These are phyloP conservation scores for Fusarium vanettenii DNA, from an alignment of 2,329 filamentous ascomycete species.

Conservation along the genomic window DNA sequence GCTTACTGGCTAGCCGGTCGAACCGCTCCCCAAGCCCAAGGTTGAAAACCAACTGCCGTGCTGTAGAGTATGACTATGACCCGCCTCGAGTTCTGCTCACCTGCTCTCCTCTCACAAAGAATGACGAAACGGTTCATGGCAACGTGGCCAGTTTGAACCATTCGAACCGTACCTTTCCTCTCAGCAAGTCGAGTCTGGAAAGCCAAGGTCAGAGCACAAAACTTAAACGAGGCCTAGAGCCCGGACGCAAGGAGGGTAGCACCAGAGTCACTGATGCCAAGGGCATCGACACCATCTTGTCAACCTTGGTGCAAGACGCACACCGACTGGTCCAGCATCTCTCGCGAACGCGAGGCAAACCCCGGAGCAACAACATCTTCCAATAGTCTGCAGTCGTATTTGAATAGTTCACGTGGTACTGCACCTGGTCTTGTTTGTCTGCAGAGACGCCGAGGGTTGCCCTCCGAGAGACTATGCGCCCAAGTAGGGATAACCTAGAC, in stretches of 20 bases:
- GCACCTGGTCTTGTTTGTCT: slow-evolving; percentile 4
- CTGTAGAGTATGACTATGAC: slow-evolving; percentile 2
- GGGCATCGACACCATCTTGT: slow-evolving; percentile 28
- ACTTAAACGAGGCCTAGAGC: slow-evolving; percentile 24
- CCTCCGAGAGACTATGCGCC: background rate
- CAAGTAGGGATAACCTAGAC: background rate
- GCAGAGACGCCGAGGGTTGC: background rate
- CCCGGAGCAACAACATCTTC: background rate
- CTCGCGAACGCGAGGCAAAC: slow-evolving; percentile 27
- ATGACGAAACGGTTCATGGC: background rate
- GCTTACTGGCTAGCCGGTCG: background rate
- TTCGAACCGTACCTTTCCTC: background rate
- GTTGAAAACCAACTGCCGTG: slow-evolving; percentile 21
- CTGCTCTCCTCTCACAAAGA: background rate
- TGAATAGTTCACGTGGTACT: slow-evolving; percentile 22
- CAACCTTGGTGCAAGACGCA: slow-evolving; percentile 16
- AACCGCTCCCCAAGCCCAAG: background rate
- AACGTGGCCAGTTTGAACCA: slow-evolving; percentile 4
- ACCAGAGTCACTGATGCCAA: slow-evolving; percentile 28
- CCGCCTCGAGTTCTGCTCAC: background rate
- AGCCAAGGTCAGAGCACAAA: slow-evolving; percentile 30
- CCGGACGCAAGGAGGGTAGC: slow-evolving; percentile 15
- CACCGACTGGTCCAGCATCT: background rate
- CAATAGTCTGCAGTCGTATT: background rate
- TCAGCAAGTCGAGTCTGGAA: background rate